Conservation (phyloP, 805 yeast genomes). For the Nakazawaea pomicola region DNA sequence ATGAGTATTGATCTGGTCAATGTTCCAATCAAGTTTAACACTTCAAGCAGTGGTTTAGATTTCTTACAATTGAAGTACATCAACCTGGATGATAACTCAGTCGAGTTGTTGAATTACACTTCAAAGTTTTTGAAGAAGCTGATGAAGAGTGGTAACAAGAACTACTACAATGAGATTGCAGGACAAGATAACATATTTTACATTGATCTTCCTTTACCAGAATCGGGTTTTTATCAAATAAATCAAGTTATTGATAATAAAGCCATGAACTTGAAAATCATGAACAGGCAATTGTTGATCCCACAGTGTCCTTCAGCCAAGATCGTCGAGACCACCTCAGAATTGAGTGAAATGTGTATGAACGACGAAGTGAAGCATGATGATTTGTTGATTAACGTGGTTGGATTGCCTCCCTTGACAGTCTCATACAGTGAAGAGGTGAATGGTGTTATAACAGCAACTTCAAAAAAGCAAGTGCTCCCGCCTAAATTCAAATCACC, state of each 20-base stretch:
- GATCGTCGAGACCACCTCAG: conserved; percentile 28
- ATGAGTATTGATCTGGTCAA: conserved; percentile 32
- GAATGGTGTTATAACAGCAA: conserved; percentile 24
- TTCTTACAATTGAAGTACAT: conserved; percentile 59
- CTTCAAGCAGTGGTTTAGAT: conserved; percentile 66
- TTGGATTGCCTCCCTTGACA: conserved; percentile 77
- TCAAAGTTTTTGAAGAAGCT: conserved; percentile 45
- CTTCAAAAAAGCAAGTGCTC: conserved; percentile 35
- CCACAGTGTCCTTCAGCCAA: conserved; percentile 76
- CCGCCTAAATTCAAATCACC: conserved; percentile 40
- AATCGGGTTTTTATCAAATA: conserved; percentile 77
- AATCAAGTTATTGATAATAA: conserved; percentile 57
- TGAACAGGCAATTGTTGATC: conserved; percentile 57
- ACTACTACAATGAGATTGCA: conserved; percentile 6
- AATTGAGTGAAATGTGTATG: conserved; percentile 57
- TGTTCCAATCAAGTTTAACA: conserved; percentile 73
- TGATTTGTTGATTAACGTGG: conserved; percentile 40
- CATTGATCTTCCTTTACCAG: conserved; percentile 56
- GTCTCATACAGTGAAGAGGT: conserved; percentile 48
- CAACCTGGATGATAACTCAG: conserved; percentile 47
- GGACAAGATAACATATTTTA: conserved; percentile 44
- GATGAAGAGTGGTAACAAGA: conserved; percentile 11
- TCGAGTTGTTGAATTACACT: conserved; percentile 47
- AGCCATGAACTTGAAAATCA: conserved; percentile 52
- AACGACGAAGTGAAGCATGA: conserved; percentile 36